Conservation (phyloP, 768 basidiomycete species). For the Boletus fagicola region DNA sequence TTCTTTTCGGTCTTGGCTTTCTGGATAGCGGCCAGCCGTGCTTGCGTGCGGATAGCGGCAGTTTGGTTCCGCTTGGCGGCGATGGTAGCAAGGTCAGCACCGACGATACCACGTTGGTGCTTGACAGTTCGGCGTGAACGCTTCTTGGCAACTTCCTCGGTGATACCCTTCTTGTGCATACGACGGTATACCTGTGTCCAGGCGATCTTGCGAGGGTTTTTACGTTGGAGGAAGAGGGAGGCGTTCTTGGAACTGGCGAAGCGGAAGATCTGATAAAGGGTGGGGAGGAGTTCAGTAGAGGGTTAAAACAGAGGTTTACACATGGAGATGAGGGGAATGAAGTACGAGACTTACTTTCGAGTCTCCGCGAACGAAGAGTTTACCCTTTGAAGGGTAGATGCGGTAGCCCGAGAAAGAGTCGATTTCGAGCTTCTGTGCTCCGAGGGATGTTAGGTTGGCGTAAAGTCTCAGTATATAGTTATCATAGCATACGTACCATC, state of each 20-base stretch:
- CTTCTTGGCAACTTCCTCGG: slow-evolving; percentile 99
- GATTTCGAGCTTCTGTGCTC: slow-evolving; percentile 89
- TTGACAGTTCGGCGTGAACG: slow-evolving; percentile 95
- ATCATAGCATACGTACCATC: slow-evolving; percentile 25
- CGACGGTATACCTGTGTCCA: slow-evolving; percentile 94
- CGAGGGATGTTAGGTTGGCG: not conserved
- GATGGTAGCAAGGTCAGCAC: slow-evolving; percentile 90
- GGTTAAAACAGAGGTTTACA: not conserved
- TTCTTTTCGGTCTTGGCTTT: slow-evolving; percentile 98
- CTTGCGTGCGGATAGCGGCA: slow-evolving; percentile 75
- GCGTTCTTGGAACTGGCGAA: slow-evolving; percentile 91
- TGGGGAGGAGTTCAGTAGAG: too few relatives aligned
- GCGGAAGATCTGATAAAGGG: slow-evolving; percentile 75
- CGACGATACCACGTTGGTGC: slow-evolving; percentile 97
- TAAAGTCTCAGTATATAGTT: not conserved
- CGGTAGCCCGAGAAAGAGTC: slow-evolving; percentile 97
- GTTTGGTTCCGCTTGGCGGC: slow-evolving; percentile 92
- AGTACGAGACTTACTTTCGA: slow-evolving; percentile 65
- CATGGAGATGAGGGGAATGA: too few relatives aligned
- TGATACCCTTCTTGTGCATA: slow-evolving; percentile 99
- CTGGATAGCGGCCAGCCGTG: slow-evolving; percentile 79
- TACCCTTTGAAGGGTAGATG: slow-evolving; percentile 98
- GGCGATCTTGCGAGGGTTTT: slow-evolving; percentile 99
- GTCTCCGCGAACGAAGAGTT: slow-evolving; percentile 93
- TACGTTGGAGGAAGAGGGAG: slow-evolving; percentile 97